phyloP scores from a whole-genome alignment of 495 filamentous ascomycete genomes.

The Pseudotulostoma volvatum region DNA sequence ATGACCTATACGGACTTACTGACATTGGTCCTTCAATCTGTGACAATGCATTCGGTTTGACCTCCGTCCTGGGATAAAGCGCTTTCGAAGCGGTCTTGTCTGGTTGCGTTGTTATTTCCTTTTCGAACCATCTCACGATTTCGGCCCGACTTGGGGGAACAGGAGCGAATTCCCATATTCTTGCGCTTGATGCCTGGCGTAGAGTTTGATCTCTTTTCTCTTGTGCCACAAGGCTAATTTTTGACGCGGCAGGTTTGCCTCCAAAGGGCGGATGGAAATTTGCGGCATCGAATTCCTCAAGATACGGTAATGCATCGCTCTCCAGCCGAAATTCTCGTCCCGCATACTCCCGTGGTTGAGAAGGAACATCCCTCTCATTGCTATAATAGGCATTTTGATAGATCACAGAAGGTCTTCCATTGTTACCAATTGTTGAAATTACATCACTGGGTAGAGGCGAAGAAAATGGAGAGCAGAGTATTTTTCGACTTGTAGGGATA shows the following conservation, averaged over 20 bases:
- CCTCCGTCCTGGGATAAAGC: constrained; percentile 3
- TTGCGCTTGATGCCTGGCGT: constrained; percentile 18
- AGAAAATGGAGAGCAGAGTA: constrained; percentile 14
- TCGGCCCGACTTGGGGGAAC: constrained; percentile 55
- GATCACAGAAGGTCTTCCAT: constrained; percentile 38
- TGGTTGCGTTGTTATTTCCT: constrained; percentile 3
- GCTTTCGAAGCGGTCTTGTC: neutral
- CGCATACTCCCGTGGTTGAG: constrained; percentile 65
- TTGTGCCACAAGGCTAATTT: constrained; percentile 32
- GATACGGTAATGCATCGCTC: constrained; percentile 55
- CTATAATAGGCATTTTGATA: constrained; percentile 84
- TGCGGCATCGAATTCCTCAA: constrained; percentile 61
- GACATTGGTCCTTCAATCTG: constrained; percentile 88
- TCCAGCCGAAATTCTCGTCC: constrained; percentile 72
- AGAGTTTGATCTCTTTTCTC: constrained; percentile 32
- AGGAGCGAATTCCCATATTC: constrained; percentile 28
- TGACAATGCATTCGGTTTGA: constrained; percentile 36
- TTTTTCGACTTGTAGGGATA: constrained; percentile 7
- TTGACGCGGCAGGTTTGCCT: constrained; percentile 24
- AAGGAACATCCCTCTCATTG: constrained; percentile 71
- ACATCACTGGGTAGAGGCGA: constrained; percentile 18
- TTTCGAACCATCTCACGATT: constrained; percentile 50
- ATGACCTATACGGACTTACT: constrained; percentile 66
- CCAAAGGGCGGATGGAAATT: constrained; percentile 42
- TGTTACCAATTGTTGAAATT: constrained; percentile 14